These are phyloP conservation scores for Oemleria cerasiformis DNA, from an alignment of 306 rosid species.

Conservation along the genomic window DNA sequence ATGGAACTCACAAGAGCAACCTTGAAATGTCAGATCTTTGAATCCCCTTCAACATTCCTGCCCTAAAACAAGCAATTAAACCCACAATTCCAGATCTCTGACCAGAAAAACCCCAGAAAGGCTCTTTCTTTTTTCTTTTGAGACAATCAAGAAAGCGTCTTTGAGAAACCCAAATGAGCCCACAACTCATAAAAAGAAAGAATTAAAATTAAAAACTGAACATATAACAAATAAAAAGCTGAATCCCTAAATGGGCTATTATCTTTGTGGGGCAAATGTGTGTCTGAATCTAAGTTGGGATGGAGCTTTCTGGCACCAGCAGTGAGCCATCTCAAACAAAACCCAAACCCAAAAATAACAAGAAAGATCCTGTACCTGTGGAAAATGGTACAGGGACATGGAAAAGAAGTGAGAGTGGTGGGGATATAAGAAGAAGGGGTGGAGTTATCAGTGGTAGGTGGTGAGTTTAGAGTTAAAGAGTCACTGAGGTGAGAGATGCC, in stretches of 20 bases:
- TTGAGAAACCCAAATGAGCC: constrained; percentile 24
- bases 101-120: constrained; percentile 19
- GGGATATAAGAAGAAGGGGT: constrained; percentile 42
- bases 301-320: constrained; percentile 57
- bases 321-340: constrained; percentile 27
- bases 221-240: constrained; percentile 20
- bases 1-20: constrained; percentile 24
- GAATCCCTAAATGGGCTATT: constrained; percentile 15
- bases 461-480: constrained; percentile 29
- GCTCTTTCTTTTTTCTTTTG: neutral
- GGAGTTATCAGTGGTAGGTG: constrained; percentile 83
- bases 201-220: constrained; percentile 25
- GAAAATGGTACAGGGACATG: constrained; percentile 21
- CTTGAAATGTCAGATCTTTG: constrained; percentile 65
- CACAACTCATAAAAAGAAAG: constrained; percentile 15
- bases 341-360: constrained; percentile 27
- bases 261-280: constrained; percentile 37
- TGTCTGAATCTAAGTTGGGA: constrained; percentile 63
- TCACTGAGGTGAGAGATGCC: constrained; percentile 26
- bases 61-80: constrained; percentile 21
- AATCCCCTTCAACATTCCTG: constrained; percentile 37
- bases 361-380: constrained; percentile 22
- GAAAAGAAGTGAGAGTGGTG: constrained; percentile 26
- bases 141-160: constrained; percentile 4
- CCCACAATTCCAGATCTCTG: constrained; percentile 45